phyloP scores from a whole-genome alignment of 2,329 filamentous ascomycete genomes.

The Grosmannia clavigera region DNA sequence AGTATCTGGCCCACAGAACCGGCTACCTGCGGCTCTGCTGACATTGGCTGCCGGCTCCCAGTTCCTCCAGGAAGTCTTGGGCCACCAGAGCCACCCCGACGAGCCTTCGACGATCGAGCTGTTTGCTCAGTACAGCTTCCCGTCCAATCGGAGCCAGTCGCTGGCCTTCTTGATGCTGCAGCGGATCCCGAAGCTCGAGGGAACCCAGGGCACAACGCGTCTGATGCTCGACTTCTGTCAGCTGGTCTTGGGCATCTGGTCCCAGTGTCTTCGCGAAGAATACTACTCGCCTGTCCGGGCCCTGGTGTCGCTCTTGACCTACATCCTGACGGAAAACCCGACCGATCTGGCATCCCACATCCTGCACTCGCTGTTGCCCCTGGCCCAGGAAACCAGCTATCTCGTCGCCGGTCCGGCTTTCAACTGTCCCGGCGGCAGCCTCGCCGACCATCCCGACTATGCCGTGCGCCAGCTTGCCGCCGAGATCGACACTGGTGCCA shows the following conservation, averaged over 20 bases:
- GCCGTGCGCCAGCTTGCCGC: constrained; percentile 31
- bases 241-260: constrained; percentile 55
- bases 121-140: constrained; percentile 51
- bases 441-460: constrained; percentile 27
- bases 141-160: constrained; percentile 50
- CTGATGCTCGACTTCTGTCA: constrained; percentile 53
- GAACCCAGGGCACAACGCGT: constrained; percentile 33
- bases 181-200: constrained; percentile 46
- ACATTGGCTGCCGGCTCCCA: constrained; percentile 18
- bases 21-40: neutral
- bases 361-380: constrained; percentile 41
- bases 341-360: constrained; percentile 46
- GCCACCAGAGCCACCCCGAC: constrained; percentile 42
- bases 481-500: constrained; percentile 49
- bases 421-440: constrained; percentile 33
- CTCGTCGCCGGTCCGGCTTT: constrained; percentile 47
- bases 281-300: constrained; percentile 52
- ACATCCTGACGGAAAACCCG: constrained; percentile 50
- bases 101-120: constrained; percentile 55
- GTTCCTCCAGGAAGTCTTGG: constrained; percentile 52
- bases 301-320: constrained; percentile 50
- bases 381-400: constrained; percentile 47
- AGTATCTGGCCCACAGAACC: constrained; percentile 7
- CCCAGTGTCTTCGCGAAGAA: constrained; percentile 50
- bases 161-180: constrained; percentile 58